A percentile compares a stretch with the other conserved stretches of the same genome.
phyloP scores from a whole-genome alignment of 2,329 filamentous ascomycete genomes.

The Colletotrichum costaricense region DNA sequence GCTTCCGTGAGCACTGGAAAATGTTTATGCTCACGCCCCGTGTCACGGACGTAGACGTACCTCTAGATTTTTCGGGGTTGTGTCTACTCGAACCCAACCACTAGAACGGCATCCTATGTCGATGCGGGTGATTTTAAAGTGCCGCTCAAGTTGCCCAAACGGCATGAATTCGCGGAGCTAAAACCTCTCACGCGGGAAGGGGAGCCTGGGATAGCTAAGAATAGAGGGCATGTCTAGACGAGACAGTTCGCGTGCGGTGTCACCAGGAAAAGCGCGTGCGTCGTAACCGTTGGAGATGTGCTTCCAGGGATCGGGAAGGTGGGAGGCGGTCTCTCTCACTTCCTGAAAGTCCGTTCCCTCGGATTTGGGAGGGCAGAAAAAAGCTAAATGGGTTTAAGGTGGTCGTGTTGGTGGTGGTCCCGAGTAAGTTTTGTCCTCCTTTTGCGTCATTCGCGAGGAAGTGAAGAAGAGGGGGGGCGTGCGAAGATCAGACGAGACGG shows the following conservation, averaged over 20 bases:
- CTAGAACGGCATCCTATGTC: conserved; percentile 21
- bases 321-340: background rate
- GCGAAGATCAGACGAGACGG: conserved; percentile 21
- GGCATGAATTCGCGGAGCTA: conserved; percentile 26
- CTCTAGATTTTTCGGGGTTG: background rate
- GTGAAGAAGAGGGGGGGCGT: background rate
- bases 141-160: conserved; percentile 10
- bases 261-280: background rate
- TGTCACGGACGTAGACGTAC: background rate
- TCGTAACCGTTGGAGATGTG: background rate
- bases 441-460: conserved; percentile 9
- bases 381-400: conserved; percentile 28
- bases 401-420: background rate
- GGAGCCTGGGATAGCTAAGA: conserved; percentile 8
- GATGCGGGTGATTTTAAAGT: conserved; percentile 16
- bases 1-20: background rate
- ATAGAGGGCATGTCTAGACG: conserved; percentile 32
- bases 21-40: background rate
- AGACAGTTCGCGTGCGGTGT: conserved; percentile 18
- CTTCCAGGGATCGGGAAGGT: background rate
- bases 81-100: background rate
- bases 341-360: background rate
- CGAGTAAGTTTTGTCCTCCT: background rate
- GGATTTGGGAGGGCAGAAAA: background rate
- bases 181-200: background rate